Percentiles rank a stretch among this genome's conserved stretches.
These are phyloP conservation scores for Hirschioporus abietinus DNA, from an alignment of 768 basidiomycete species.

Conservation along the genomic window DNA sequence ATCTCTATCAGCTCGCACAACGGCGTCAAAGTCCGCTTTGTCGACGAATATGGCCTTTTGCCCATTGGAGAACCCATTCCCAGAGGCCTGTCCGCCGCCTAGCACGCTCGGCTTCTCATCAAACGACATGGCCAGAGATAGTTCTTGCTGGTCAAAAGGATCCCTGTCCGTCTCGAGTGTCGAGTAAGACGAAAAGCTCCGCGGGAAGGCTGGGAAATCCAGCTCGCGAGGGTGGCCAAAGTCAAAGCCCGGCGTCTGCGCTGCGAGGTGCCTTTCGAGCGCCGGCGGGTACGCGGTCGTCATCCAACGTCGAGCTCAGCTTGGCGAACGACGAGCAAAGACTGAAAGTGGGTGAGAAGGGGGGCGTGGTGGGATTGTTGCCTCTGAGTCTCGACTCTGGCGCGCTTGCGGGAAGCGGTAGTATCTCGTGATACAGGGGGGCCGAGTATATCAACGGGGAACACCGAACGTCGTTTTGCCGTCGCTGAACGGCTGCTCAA, in stretches of 20 bases:
- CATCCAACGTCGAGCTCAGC: background rate
- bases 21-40: background rate
- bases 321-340: background rate
- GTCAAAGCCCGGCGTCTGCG: conserved; percentile 1
- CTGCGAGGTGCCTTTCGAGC: conserved; percentile 1
- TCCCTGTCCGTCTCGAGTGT: background rate
- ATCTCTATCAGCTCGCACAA: background rate
- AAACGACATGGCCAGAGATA: background rate
- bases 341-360: background rate
- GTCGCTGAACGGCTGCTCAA: background rate
- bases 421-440: background rate
- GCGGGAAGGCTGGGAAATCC: background rate
- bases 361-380: background rate
- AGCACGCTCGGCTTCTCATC: background rate
- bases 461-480: background rate
- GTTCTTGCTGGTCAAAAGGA: background rate
- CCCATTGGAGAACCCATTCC: background rate
- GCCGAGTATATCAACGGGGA: background rate
- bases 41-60: background rate
- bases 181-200: background rate
- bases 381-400: conserved; percentile 1
- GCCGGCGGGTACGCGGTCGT: conserved; percentile 1
- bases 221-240: background rate
- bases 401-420: background rate
- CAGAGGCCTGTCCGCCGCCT: background rate